Evolutionary conservation across 805 yeast genomes (phyloP), one percentile per base, ranked within the genome.

Genomic region (Metschnikowia cerradonensis): DNA sequence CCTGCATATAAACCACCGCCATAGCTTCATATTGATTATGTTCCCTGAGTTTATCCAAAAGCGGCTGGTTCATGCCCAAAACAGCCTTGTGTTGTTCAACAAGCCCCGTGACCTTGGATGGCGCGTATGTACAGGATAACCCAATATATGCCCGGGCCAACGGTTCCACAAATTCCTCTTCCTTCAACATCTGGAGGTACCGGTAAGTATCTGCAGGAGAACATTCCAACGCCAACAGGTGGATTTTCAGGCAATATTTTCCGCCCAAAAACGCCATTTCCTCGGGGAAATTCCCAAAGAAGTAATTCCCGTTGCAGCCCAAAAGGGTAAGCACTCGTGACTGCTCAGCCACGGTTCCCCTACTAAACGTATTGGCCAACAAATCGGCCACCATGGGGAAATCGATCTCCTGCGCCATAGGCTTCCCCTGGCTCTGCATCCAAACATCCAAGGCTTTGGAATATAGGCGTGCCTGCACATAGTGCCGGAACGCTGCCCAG

Each of bases 401-500:
- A 6, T 35, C 58, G 3, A 45, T 22, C 20, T 49, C 54, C 22
- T 17, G 48, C 8, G 47, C 22, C 30, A 55, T 53, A 26, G 50
- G 49, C 42, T 51, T 39, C 47, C 56, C 45, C 56, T 55, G 55
- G 41, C 58, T 58, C 42, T 58, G 55, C 22, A 81, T 52, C 84
- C 88, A 80, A 1, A 81, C 68, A 45, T 78, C 77, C 38, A 86
- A 64, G 0, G 84, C 76, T 51, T 83, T 76, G 2, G 81, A 66
- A 52, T 72, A 79, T 46, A 70, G 75, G 17, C 78, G 75, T 52
- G 83, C 84, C 1, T 78, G 65, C 38, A 78, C 66, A 60, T 83
- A 86, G 3, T 88, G 57, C 45, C 76, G 71, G 50, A 83, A 73
- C 42, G 90, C 69, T 0, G 86, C 90, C 37, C 78, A 73, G 59